Base-by-base conservation (phyloP, 495 filamentous ascomycete species). In the Hyaloscypha finlandica region DNA sequence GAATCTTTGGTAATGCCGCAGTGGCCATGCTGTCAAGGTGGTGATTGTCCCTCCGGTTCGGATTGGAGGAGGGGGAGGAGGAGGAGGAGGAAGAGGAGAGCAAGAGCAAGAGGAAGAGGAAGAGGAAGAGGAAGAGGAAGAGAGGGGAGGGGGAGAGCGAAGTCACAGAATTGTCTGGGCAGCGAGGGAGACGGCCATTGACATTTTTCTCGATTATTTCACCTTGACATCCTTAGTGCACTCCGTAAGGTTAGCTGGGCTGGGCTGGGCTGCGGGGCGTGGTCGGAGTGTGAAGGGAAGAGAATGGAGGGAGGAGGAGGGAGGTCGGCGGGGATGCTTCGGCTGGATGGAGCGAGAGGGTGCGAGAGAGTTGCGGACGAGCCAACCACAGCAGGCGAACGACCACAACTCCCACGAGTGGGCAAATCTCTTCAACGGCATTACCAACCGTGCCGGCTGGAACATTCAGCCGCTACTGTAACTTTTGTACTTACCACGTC, bases 11-110 rank as follows among this genome's bases (percentile, higher is more conserved):
- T 66, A 61, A 68, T 66, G 66, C 25, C 2, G 25, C 35, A 63
- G 73, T 68, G 66, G 77, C 77, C 78, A 80, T 81, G 53, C 59
- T 72, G 66, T 66, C 61, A 59, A 45, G 31, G 48, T 62, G 35
- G 30, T 66, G 68, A 37, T 20, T 51, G 33, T 59, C 37, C 66
- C 42, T 68, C 61, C 51, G 39, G 32, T 22, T 31, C 25, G 56
- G 55, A 39, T 63, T 32, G 56, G 56, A 63, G 29, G 68, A 62
- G 58, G 29, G 12, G 58, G 62, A 55, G 67, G 67, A 68, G 30
- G 60, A 65, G 59, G 51, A 54, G 16, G 51, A 19, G 16, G 22
- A 19, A 53, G 51, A 53, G 16, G 16, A 53, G 51, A 19, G 51
- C 4, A 6, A 19, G 51, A 53, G 51, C 16, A 19, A 19, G 51